A percentile compares a stretch with the other conserved stretches of the same genome.
Evolutionary conservation across 2,329 filamentous ascomycete genomes (phyloP).

Genomic region (Myriosclerotinia duriaeana): DNA sequence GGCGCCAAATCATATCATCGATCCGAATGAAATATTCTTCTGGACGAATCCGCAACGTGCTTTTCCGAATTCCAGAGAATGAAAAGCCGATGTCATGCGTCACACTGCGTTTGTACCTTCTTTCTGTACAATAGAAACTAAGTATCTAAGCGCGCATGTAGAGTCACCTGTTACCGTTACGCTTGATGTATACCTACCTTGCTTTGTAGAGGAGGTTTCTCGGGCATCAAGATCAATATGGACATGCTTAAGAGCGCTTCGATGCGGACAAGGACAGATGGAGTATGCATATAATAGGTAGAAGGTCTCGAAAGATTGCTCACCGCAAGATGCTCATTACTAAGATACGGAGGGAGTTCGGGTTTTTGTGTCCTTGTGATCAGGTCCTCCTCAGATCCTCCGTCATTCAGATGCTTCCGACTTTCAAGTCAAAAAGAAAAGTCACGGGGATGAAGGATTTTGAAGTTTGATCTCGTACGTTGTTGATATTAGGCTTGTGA

Average conservation of each 20-base stretch:
- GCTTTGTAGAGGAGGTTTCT: slow-evolving; percentile 1
- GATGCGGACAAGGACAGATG: slow-evolving; percentile 21
- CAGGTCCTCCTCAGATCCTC: slow-evolving; percentile 8
- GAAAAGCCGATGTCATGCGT: slow-evolving; percentile 22
- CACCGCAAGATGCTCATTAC: slow-evolving; percentile 20
- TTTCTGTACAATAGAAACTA: background rate
- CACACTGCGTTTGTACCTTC: slow-evolving; percentile 23
- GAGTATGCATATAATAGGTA: slow-evolving; percentile 6
- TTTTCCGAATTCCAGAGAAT: slow-evolving; percentile 15
- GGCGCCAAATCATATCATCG: slow-evolving; percentile 11
- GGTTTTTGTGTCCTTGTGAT: slow-evolving; percentile 14
- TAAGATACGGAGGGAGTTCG: background rate
- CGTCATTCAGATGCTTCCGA: background rate
- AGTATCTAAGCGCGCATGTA: slow-evolving; percentile 24
- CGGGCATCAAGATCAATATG: slow-evolving; percentile 8
- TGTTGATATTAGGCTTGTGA: background rate
- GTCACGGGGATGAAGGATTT: slow-evolving; percentile 8
- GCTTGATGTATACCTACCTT: slow-evolving; percentile 1
- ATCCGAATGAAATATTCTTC: slow-evolving; percentile 14
- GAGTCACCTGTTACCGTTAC: slow-evolving; percentile 19
- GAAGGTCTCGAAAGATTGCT: slow-evolving; percentile 10
- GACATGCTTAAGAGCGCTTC: slow-evolving; percentile 13
- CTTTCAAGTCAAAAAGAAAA: background rate
- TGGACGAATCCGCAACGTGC: slow-evolving; percentile 19
- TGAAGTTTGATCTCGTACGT: background rate